phyloP scores from a whole-genome alignment of 176 grass and related monocot genomes.

The Alloteropsis semialata region DNA sequence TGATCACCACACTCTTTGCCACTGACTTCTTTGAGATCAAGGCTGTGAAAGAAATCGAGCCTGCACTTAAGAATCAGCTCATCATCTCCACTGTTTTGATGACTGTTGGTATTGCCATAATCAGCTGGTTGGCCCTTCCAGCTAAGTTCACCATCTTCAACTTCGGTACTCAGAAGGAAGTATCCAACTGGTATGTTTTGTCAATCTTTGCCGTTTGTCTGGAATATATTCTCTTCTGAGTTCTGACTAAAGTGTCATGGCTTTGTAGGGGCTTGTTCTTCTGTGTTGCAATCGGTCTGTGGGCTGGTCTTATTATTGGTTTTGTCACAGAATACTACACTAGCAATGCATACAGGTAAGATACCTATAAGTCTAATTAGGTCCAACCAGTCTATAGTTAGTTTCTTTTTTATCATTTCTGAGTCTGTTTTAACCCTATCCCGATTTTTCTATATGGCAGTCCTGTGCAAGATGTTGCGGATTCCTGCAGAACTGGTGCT shows the following conservation, averaged over 20 bases:
- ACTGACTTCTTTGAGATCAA: slow-evolving; percentile 85
- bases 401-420: background rate
- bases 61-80: slow-evolving; percentile 84
- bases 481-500: slow-evolving; percentile 91
- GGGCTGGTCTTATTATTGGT: slow-evolving; percentile 90
- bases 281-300: slow-evolving; percentile 83
- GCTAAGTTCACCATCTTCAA: slow-evolving; percentile 85
- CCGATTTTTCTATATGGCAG: slow-evolving; percentile 37
- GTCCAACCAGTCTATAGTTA: background rate
- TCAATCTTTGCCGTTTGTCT: slow-evolving; percentile 14
- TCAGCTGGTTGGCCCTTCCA: slow-evolving; percentile 80
- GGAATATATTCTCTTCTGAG: slow-evolving; percentile 20
- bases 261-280: slow-evolving; percentile 81
- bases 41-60: slow-evolving; percentile 78
- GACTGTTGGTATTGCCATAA: slow-evolving; percentile 73
- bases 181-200: slow-evolving; percentile 67
- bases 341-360: slow-evolving; percentile 81
- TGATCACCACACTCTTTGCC: slow-evolving; percentile 81
- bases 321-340: slow-evolving; percentile 91
- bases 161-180: slow-evolving; percentile 74
- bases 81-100: slow-evolving; percentile 82
- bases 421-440: background rate
- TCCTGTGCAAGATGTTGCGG: slow-evolving; percentile 89
- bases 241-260: slow-evolving; percentile 13
- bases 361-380: background rate